phyloP scores from a whole-genome alignment of 176 grass and related monocot species.

The Bothriochloa decipiens region DNA sequence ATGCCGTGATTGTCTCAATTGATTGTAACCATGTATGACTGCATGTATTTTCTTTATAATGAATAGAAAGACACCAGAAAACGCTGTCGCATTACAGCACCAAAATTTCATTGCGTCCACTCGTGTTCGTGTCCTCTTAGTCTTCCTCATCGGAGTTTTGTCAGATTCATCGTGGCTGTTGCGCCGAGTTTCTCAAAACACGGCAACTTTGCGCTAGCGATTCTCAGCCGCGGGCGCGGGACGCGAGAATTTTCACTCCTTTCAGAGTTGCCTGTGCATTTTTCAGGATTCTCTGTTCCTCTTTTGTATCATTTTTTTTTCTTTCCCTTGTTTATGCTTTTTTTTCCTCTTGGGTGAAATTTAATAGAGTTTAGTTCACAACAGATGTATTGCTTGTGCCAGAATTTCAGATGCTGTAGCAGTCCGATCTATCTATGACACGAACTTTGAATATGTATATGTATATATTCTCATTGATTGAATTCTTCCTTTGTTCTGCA shows the following conservation, averaged over 20 bases:
- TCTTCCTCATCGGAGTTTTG: background rate
- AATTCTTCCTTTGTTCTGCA: constrained; percentile 19
- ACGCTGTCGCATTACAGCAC: too few relatives aligned
- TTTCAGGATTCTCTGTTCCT: background rate
- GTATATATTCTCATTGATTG: background rate
- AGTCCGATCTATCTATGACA: background rate
- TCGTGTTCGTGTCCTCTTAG: too few relatives aligned
- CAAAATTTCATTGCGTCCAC: too few relatives aligned
- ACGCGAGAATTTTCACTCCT: background rate
- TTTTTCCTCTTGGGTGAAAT: background rate
- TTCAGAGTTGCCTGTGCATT: background rate
- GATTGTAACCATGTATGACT: too few relatives aligned
- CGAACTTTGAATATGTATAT: background rate
- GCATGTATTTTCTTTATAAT: too few relatives aligned
- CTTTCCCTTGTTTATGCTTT: background rate
- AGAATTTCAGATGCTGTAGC: background rate
- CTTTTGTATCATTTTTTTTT: background rate
- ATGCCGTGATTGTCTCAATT: too few relatives aligned
- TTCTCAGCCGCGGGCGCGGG: too few relatives aligned
- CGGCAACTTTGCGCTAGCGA: background rate
- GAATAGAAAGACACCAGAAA: too few relatives aligned
- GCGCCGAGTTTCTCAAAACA: background rate
- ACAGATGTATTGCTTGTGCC: background rate
- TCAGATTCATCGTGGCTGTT: background rate
- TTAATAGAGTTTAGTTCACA: background rate